phyloP scores from a whole-genome alignment of 257 asterid species.

The Solanum dulcamara region DNA sequence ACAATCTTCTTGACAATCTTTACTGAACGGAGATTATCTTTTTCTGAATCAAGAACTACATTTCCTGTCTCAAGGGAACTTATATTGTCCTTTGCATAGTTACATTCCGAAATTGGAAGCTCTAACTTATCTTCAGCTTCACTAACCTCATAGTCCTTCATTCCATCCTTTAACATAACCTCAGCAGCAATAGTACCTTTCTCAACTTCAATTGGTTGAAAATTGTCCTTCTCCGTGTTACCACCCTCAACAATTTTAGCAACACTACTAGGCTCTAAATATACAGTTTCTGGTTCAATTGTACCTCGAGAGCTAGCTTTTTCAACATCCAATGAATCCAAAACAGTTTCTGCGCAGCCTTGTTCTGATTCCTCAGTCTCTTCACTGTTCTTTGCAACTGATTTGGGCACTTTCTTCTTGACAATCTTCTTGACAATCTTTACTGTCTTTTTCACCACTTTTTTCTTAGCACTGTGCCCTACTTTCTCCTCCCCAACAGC shows the following conservation, averaged over 20 bases:
- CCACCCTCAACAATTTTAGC: conserved; percentile 5
- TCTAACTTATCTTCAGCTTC: background rate
- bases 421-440: conserved; percentile 48
- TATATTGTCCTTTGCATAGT: background rate
- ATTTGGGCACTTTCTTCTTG: conserved; percentile 53
- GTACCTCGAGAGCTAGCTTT: background rate
- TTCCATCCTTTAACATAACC: background rate
- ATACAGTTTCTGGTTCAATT: background rate
- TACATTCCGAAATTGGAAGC: background rate
- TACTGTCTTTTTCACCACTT: conserved; percentile 37
- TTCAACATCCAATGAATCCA: background rate
- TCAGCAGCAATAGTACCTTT: background rate
- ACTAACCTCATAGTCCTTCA: conserved; percentile 1
- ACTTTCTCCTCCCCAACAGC: conserved; percentile 13
- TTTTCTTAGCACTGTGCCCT: conserved; percentile 24
- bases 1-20: conserved; percentile 49
- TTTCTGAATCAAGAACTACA: background rate
- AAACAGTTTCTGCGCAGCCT: background rate
- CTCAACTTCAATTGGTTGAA: conserved; percentile 10
- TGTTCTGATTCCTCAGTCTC: conserved; percentile 8
- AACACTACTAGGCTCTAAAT: conserved; percentile 3
- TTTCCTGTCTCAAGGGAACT: background rate
- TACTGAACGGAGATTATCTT: conserved; percentile 1
- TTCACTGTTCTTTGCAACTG: background rate
- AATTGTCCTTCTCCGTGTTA: background rate